Percentiles rank a stretch among this genome's conserved stretches.
Conservation (phyloP, 441 rosid genomes). For the Arabidopsis lyrata region DNA sequence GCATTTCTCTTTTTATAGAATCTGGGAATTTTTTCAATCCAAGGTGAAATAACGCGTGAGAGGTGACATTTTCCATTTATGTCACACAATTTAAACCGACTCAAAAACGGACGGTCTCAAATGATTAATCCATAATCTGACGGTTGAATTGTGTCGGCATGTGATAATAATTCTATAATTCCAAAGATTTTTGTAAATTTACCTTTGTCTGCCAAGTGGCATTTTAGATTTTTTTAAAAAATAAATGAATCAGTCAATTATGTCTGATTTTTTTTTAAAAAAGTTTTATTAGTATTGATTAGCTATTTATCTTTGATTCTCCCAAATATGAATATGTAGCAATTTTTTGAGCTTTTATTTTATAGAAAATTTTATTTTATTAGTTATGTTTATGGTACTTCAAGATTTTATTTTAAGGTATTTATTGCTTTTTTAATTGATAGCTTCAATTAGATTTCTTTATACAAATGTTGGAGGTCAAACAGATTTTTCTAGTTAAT, state of each 20-base stretch:
- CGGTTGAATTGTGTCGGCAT: neutral
- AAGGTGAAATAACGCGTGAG: neutral
- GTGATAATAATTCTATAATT: neutral
- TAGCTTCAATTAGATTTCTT: neutral
- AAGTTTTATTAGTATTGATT: neutral
- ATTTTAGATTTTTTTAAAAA: neutral
- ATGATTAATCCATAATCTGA: neutral
- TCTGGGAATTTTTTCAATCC: neutral
- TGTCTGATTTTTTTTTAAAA: neutral
- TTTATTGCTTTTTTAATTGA: neutral
- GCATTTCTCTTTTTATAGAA: constrained; percentile 11
- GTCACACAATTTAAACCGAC: neutral
- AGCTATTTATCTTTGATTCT: neutral
- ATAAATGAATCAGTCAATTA: neutral
- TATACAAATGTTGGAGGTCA: neutral
- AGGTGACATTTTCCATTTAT: neutral
- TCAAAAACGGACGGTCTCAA: constrained; percentile 10
- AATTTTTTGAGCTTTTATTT: no score
- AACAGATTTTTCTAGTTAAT: neutral
- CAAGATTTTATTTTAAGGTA: neutral
- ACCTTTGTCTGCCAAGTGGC: neutral
- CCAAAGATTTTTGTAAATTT: neutral
- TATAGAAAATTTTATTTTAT: no score
- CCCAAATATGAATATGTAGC: no score
- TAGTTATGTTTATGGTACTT: neutral